Evolutionary conservation across 306 rosid genomes (phyloP).

Genomic region (Cicer yamashitae): DNA sequence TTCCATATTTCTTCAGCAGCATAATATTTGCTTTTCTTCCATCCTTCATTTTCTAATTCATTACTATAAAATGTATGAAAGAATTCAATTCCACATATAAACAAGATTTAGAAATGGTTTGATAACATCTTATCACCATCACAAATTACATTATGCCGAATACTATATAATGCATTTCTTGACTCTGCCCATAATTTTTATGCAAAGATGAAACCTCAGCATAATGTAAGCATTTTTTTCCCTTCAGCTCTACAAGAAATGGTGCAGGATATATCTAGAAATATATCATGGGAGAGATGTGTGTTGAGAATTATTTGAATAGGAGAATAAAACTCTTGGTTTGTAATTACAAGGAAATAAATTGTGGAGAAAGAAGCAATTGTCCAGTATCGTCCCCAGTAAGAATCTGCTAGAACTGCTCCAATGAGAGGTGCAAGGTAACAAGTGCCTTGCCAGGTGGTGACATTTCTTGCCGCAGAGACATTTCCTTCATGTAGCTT

Average conservation of each 20-base stretch:
- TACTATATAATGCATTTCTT: slow-evolving; percentile 32
- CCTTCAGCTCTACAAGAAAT: slow-evolving; percentile 25
- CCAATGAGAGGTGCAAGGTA: slow-evolving; percentile 97
- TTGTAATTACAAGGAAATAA: slow-evolving; percentile 74
- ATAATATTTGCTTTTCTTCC: slow-evolving; percentile 13
- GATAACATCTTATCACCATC: slow-evolving; percentile 8
- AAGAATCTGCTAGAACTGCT: slow-evolving; percentile 93
- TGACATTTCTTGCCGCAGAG: slow-evolving; percentile 90
- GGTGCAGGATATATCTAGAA: slow-evolving; percentile 28
- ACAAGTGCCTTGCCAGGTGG: slow-evolving; percentile 98
- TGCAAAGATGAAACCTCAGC: slow-evolving; percentile 4
- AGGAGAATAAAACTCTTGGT: slow-evolving; percentile 1
- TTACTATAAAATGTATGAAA: slow-evolving; percentile 16
- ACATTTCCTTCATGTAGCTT: slow-evolving; percentile 91
- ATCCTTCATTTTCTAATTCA: slow-evolving; percentile 25
- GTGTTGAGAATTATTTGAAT: slow-evolving; percentile 25
- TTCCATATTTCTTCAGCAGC: neutral
- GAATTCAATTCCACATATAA: slow-evolving; percentile 26
- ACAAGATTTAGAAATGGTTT: neutral
- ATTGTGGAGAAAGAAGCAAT: slow-evolving; percentile 81
- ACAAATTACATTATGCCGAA: slow-evolving; percentile 17
- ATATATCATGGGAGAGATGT: slow-evolving; percentile 24
- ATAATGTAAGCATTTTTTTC: slow-evolving; percentile 5
- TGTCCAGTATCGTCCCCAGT: slow-evolving; percentile 99
- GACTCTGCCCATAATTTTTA: slow-evolving; percentile 1